phyloP scores from a whole-genome alignment of 768 basidiomycete species.

The Boletus edulis region DNA sequence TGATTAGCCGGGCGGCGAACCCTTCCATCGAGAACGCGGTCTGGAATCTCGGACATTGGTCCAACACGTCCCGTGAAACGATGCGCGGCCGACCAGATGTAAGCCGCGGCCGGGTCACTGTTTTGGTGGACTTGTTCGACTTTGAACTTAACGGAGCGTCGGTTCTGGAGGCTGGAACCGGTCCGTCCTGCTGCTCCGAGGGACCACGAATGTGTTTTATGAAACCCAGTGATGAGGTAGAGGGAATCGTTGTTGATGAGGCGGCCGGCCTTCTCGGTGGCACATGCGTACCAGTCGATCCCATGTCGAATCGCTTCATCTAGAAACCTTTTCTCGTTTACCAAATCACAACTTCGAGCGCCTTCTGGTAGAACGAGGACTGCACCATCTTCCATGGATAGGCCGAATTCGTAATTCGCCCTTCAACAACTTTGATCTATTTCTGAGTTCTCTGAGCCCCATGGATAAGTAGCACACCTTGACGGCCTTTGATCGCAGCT shows the following conservation, averaged over 20 bases:
- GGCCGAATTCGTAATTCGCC: not conserved
- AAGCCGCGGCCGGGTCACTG: not conserved
- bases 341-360: not conserved
- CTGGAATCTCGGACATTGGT: not conserved
- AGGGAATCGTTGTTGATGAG: not conserved
- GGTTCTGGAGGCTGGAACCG: not conserved
- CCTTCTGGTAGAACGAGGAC: not conserved
- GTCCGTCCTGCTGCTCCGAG: no score
- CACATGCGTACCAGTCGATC: not conserved
- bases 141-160: not conserved
- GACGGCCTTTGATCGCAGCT: not conserved
- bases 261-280: not conserved
- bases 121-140: not conserved
- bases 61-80: not conserved
- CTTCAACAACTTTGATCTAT: not conserved
- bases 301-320: not conserved
- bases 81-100: no score
- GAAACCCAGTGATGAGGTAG: no score
- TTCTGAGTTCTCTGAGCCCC: not conserved
- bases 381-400: not conserved
- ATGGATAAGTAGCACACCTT: not conserved
- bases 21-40: not conserved
- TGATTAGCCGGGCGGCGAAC: not conserved
- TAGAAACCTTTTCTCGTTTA: not conserved
- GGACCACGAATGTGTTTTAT: no score